Evolutionary conservation across 2,329 filamentous ascomycete genomes (phyloP).

Genomic region (Albophoma yamanashiensis): DNA sequence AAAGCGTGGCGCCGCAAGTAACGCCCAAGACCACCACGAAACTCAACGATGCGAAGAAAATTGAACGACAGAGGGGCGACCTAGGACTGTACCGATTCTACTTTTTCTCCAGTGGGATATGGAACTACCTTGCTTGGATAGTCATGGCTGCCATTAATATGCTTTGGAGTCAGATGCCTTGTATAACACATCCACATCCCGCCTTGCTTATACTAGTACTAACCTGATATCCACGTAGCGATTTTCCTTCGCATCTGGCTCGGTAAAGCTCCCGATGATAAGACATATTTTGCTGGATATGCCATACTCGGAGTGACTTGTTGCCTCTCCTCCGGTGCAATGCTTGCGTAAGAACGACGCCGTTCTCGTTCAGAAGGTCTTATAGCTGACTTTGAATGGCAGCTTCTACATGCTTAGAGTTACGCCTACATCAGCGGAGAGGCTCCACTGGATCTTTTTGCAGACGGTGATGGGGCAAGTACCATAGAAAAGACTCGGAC

Average conservation of each 20-base stretch:
- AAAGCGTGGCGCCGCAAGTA: neutral
- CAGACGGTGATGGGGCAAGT: neutral
- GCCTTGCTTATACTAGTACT: neutral
- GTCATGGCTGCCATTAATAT: neutral
- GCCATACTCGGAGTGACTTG: neutral
- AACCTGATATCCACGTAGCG: too few species aligned
- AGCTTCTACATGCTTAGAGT: slow-evolving; percentile 2
- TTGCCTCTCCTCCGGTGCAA: neutral
- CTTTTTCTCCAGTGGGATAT: slow-evolving; percentile 1
- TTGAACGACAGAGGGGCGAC: slow-evolving; percentile 1
- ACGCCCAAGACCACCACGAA: neutral
- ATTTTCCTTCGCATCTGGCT: slow-evolving; percentile 4
- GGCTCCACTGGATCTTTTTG: slow-evolving; percentile 1
- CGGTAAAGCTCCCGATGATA: neutral
- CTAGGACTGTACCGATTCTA: slow-evolving; percentile 4
- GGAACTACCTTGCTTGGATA: slow-evolving; percentile 1
- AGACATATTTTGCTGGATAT: slow-evolving; percentile 3
- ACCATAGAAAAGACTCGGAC: neutral
- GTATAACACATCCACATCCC: neutral
- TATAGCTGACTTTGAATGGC: neutral
- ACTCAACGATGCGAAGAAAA: neutral
- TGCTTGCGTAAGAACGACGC: neutral
- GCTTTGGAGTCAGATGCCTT: neutral
- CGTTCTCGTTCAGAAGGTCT: neutral
- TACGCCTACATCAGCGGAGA: slow-evolving; percentile 1